phyloP scores from a whole-genome alignment of 768 basidiomycete species.

The Russula compacta region DNA sequence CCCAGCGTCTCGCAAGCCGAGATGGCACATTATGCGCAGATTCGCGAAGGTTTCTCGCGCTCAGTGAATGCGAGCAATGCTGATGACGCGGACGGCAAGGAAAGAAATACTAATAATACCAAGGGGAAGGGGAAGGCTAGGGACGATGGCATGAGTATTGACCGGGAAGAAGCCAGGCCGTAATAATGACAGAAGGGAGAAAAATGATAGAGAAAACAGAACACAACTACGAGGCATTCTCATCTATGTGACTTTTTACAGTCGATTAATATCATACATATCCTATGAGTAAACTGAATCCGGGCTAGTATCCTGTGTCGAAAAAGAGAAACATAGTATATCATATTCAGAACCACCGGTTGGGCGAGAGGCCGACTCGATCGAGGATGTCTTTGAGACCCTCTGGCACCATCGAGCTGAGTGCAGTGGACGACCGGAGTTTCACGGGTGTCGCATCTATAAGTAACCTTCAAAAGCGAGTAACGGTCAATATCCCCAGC shows the following conservation, averaged over 20 bases:
- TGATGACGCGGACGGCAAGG: conserved; percentile 27
- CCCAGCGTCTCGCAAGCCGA: conserved; percentile 82
- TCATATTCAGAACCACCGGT: conserved; percentile 43
- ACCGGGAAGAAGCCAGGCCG: neutral
- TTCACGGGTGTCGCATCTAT: conserved; percentile 41
- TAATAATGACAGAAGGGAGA: neutral
- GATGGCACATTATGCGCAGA: conserved; percentile 70
- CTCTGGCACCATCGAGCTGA: conserved; percentile 39
- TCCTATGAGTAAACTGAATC: neutral
- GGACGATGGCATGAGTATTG: neutral
- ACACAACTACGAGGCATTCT: neutral
- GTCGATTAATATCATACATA: neutral
- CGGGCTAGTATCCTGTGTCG: neutral
- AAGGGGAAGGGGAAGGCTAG: neutral
- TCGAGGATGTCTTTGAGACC: conserved; percentile 47
- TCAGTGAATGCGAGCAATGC: conserved; percentile 24
- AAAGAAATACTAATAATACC: neutral
- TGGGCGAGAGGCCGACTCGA: conserved; percentile 45
- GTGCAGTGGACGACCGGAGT: conserved; percentile 33
- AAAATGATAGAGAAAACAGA: neutral
- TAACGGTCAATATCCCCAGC: neutral
- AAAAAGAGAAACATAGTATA: no score
- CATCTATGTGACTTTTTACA: conserved; percentile 1
- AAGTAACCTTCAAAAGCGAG: conserved; percentile 32
- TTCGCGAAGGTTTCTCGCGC: conserved; percentile 61